phyloP scores from a whole-genome alignment of 345 rosid genomes.

The Conringia planisiliqua region DNA sequence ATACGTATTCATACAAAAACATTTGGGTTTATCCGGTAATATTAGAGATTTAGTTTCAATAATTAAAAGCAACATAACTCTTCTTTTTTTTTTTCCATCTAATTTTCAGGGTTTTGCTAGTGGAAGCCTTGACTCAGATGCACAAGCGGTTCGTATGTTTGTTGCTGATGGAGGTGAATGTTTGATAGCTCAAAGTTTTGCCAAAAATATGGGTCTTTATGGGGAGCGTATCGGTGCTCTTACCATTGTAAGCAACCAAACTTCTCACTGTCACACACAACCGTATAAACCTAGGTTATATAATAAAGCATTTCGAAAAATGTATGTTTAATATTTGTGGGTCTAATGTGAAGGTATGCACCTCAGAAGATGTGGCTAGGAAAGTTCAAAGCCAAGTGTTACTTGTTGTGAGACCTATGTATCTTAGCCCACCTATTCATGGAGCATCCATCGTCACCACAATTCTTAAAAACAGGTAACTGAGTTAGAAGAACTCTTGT shows the following conservation, averaged over 20 bases:
- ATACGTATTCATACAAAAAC: not conserved
- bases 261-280: not conserved
- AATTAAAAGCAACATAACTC: not conserved
- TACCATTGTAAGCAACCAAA: conserved; percentile 55
- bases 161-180: conserved; percentile 76
- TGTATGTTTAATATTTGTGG: not conserved
- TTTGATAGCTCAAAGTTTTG: conserved; percentile 64
- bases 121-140: conserved; percentile 63
- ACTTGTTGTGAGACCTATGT: conserved; percentile 69
- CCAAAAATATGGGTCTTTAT: conserved; percentile 77
- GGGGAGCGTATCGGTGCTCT: conserved; percentile 82
- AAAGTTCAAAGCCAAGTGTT: conserved; percentile 66
- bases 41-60: too few relatives aligned
- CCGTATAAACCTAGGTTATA: not conserved
- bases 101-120: conserved; percentile 66
- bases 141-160: conserved; percentile 53
- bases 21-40: not conserved
- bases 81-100: not conserved
- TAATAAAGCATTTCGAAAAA: not conserved
- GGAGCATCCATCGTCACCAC: conserved; percentile 74
- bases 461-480: conserved; percentile 57
- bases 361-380: conserved; percentile 59
- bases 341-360: conserved; percentile 54
- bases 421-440: conserved; percentile 65
- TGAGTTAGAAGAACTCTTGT: not conserved